Evolutionary conservation across 2,329 filamentous ascomycete species (phyloP), one percentile per base, ranked within the genome.

Genomic region (Ophiostoma fasciatum): DNA sequence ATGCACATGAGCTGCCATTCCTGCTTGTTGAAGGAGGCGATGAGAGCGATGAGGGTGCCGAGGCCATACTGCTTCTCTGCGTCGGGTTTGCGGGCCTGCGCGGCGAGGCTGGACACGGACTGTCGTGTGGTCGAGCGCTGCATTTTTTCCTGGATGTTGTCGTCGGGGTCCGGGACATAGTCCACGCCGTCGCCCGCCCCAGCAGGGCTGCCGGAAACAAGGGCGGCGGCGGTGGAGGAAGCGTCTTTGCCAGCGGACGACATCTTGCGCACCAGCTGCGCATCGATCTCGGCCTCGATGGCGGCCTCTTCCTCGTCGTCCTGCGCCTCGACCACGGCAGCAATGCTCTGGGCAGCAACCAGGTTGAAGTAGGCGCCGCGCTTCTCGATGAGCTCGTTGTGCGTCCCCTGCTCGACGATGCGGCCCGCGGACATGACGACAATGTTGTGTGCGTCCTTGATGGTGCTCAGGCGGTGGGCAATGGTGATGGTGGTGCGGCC

Each of bases 401-500:
- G 90, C 0, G 74, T 87, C 35, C 90, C 90, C 56, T 94, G 85
- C 57, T 98, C 90, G 11, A 93, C 68, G 41, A 98, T 92, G n/a
- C 67, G 62, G 11, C 90, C 90, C 42, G 76, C 60, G 5, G 76
- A 70, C 78, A 98, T 88, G 44, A 94, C 88, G 11, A 96, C 82
- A 46, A 98, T 98, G 50, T 94, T 94, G 56, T 96, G 81, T 0
- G 88, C 88, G 44, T 85, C 78, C 56, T 77, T 85, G 61, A 98
- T 94, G 6, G 90, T 98, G 1, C 85, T 94, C 8, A 98, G 66
- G 46, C 88, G 78, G 60, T 98, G 90, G 29, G 90, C 90, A 55
- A 98, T 96, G 7, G 87, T 82, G 48, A 96, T 94, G 3, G 90
- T 96, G 0, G 90, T 98, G 36, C 90, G 74, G 18, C 87, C 88